Evolutionary conservation across 148 eudicot species (phyloP).

Genomic region (Silene uniflora): DNA sequence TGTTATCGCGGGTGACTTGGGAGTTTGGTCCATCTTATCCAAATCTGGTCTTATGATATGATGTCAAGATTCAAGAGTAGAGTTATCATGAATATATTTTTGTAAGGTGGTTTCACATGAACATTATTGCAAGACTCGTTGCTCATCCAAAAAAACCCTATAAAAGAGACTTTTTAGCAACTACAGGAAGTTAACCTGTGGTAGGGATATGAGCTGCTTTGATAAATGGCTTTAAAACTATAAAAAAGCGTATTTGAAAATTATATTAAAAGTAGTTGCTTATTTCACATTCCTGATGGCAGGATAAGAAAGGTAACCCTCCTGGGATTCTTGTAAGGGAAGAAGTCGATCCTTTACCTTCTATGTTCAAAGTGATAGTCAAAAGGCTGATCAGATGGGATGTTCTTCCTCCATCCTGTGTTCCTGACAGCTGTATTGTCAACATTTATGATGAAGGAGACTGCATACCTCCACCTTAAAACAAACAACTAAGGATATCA

Average conservation of each 20-base stretch:
- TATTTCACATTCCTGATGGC: constrained; percentile 24
- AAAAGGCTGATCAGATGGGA: constrained; percentile 83
- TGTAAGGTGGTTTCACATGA: not conserved
- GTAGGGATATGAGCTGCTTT: not conserved
- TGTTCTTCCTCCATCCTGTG: constrained; percentile 81
- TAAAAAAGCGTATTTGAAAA: not conserved
- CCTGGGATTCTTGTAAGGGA: constrained; percentile 74
- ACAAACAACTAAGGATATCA: no score
- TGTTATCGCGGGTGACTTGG: no score
- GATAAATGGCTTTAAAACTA: not conserved
- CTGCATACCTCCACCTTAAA: constrained; percentile 99
- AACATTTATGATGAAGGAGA: constrained; percentile 89
- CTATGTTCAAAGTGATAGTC: constrained; percentile 71
- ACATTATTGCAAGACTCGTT: not conserved
- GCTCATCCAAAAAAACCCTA: not conserved
- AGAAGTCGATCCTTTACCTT: constrained; percentile 76
- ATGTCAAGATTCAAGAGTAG: not conserved
- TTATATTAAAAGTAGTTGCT: not conserved
- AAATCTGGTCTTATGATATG: not conserved
- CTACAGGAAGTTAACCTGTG: not conserved
- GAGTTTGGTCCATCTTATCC: not conserved
- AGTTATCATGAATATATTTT: not conserved
- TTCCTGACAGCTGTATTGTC: constrained; percentile 97
- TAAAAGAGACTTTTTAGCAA: not conserved
- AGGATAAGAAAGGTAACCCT: constrained; percentile 87